Percentiles rank a stretch among this genome's conserved stretches.
phyloP scores from a whole-genome alignment of 1,284 basidiomycete genomes.

The Papiliotrema laurentii region DNA sequence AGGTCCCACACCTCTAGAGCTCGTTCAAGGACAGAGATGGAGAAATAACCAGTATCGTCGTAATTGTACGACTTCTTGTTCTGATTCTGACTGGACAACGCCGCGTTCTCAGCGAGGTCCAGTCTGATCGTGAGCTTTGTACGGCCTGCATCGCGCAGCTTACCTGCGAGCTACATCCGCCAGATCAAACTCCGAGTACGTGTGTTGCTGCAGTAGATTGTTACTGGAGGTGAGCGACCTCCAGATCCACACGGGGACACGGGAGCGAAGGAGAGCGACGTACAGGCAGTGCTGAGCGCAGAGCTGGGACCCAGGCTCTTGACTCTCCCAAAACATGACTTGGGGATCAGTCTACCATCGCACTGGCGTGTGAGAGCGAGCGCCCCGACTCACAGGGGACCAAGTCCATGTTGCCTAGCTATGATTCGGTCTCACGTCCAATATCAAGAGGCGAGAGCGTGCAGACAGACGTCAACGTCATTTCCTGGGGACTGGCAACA shows the following conservation, averaged over 20 bases:
- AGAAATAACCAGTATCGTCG: conserved; percentile 92
- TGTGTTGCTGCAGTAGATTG: conserved; percentile 49
- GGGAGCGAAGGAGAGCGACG: conserved; percentile 7
- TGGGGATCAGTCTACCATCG: background rate
- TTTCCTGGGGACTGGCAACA: too few species aligned
- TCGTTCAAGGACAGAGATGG: conserved; percentile 46
- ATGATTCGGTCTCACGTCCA: too few species aligned
- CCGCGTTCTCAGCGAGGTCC: conserved; percentile 50
- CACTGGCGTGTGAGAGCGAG: background rate
- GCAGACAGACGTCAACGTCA: too few species aligned
- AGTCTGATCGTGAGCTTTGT: conserved; percentile 38
- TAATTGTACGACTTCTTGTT: conserved; percentile 65
- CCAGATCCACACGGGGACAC: background rate
- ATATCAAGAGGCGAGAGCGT: too few species aligned
- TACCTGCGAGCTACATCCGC: conserved; percentile 65
- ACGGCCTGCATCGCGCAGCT: conserved; percentile 14
- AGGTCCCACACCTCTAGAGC: conserved; percentile 80
- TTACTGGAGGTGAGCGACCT: conserved; percentile 28
- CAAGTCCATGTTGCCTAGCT: too few species aligned
- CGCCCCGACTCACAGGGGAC: conserved; percentile 35
- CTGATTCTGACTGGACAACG: conserved; percentile 29
- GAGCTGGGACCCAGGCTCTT: conserved; percentile 48
- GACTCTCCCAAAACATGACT: conserved; percentile 47
- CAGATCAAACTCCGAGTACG: conserved; percentile 76
- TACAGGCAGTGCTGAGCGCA: conserved; percentile 50